A percentile compares a stretch with the other conserved stretches of the same genome.
These are phyloP conservation scores for Escovopsis sp. DNA, from an alignment of 2,329 filamentous ascomycete genomes.

Conservation along the genomic window DNA sequence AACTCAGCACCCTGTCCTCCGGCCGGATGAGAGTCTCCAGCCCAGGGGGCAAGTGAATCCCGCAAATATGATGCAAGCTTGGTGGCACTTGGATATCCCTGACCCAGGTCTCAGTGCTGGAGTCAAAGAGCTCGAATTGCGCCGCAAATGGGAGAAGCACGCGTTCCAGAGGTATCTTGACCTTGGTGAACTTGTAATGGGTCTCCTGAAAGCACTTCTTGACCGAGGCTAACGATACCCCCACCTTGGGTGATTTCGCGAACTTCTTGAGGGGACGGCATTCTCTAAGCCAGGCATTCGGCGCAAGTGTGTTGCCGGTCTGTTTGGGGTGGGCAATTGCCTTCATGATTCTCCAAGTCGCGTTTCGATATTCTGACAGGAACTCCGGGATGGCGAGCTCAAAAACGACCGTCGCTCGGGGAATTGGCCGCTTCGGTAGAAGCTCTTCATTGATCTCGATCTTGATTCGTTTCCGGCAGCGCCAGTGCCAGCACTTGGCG, in stretches of 20 bases:
- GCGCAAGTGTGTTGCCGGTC: not conserved
- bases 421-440: slow-evolving; percentile 9
- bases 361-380: slow-evolving; percentile 19
- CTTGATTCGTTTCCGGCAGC: slow-evolving; percentile 6
- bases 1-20: not conserved
- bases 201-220: slow-evolving; percentile 15
- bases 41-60: slow-evolving; percentile 5
- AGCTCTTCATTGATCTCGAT: slow-evolving; percentile 12
- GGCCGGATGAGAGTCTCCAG: slow-evolving; percentile 2
- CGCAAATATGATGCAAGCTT: slow-evolving; percentile 29
- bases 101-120: not conserved
- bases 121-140: slow-evolving; percentile 5
- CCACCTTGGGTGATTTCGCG: not conserved
- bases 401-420: slow-evolving; percentile 31
- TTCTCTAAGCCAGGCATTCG: not conserved
- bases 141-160: slow-evolving; percentile 5
- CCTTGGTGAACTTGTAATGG: slow-evolving; percentile 8
- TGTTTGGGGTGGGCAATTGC: not conserved
- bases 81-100: slow-evolving; percentile 18
- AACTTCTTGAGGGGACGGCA: slow-evolving; percentile 2
- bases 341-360: slow-evolving; percentile 7
- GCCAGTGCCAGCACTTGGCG: slow-evolving; percentile 6
- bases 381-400: slow-evolving; percentile 30
- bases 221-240: slow-evolving; percentile 10
- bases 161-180: not conserved